These are phyloP conservation scores for Globisporangium cylindrosporum DNA, from an alignment of 352 stramenopile genomes.

Conservation along the genomic window DNA sequence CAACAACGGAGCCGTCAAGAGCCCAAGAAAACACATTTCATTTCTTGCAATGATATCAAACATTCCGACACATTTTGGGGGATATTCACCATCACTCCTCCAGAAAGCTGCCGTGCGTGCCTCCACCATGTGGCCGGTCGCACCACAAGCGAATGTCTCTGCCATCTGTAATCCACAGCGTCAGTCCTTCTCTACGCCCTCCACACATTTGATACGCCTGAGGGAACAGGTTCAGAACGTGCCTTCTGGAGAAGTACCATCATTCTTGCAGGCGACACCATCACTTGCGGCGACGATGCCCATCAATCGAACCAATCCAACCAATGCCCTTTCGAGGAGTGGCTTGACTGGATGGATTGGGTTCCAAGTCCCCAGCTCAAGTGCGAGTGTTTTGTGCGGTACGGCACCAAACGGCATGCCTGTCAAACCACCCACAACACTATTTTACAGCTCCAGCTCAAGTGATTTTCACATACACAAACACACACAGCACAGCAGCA, in stretches of 20 bases:
- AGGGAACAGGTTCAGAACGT: constrained; percentile 1
- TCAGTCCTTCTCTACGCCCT: background rate
- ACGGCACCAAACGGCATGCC: background rate
- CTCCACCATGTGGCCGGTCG: background rate
- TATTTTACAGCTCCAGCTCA: background rate
- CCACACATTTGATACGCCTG: background rate
- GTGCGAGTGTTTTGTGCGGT: background rate
- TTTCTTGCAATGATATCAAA: no score
- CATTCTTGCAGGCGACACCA: background rate
- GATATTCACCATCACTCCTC: background rate
- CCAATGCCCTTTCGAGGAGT: constrained; percentile 6
- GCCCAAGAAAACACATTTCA: no score
- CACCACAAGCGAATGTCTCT: background rate
- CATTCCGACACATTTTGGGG: no score
- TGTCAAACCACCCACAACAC: background rate
- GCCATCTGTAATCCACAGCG: no score
- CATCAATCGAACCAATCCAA: background rate
- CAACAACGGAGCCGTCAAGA: no score
- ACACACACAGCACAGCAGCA: background rate
- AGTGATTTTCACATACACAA: background rate
- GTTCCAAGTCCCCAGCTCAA: background rate
- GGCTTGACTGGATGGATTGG: background rate
- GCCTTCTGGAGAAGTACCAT: background rate
- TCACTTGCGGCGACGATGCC: background rate
- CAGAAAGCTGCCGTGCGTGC: background rate